Percentiles rank a stretch among this genome's conserved stretches.
Evolutionary conservation across 176 grass and related monocot species (phyloP).

Genomic region (Oropetium thomaeum): DNA sequence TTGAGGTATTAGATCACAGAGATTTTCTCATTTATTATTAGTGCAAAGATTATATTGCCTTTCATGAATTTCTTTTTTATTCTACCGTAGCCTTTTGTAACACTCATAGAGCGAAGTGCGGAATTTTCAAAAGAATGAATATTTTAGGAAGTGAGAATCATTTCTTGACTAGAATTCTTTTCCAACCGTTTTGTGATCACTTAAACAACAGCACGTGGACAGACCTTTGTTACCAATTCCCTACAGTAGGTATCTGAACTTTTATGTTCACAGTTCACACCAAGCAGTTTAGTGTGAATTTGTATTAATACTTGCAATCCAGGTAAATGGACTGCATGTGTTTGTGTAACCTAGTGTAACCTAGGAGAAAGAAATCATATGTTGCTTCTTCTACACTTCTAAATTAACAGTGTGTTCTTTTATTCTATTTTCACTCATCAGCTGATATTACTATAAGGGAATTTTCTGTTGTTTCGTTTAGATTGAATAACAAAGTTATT

Average conservation of each 20-base stretch:
- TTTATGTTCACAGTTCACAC: conserved; percentile 8
- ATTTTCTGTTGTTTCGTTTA: neutral
- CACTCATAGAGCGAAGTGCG: neutral
- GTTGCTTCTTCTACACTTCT: neutral
- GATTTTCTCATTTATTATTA: conserved; percentile 12
- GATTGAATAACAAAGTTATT: conserved; percentile 8
- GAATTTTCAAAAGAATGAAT: neutral
- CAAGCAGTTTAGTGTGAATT: neutral
- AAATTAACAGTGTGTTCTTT: neutral
- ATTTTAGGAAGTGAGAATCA: neutral
- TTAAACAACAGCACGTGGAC: neutral
- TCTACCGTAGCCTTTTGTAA: neutral
- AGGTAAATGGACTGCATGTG: neutral
- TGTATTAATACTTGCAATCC: neutral
- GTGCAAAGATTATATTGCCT: neutral
- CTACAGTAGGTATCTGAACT: neutral
- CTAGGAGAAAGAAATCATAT: neutral
- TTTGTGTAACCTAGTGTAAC: conserved; percentile 1
- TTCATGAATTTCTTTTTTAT: conserved; percentile 5
- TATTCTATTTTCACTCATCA: neutral
- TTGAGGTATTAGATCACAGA: conserved; percentile 65
- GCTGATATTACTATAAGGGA: neutral
- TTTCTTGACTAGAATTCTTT: neutral
- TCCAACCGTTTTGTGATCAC: neutral
- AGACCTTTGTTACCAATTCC: neutral